These are phyloP conservation scores for Alternaria sp. DNA, from an alignment of 2,329 filamentous ascomycete species.

Conservation along the genomic window DNA sequence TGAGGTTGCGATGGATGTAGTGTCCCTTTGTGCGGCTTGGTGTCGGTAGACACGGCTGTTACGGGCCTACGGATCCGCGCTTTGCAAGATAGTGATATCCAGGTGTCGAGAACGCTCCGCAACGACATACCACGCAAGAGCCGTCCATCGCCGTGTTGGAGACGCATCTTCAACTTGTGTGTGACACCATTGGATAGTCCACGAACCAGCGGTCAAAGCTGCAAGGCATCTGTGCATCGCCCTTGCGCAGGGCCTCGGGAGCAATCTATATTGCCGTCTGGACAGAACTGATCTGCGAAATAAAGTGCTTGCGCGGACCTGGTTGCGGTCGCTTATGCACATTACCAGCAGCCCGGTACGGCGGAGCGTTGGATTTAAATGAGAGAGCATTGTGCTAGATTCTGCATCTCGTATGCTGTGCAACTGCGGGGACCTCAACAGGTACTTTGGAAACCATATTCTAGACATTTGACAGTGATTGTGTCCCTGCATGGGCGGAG, in stretches of 20 bases:
- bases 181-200: conserved; percentile 7
- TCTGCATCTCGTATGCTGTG: conserved; percentile 17
- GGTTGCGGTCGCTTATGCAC: conserved; percentile 16
- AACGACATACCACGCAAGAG: background rate
- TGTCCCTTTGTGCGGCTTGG: conserved; percentile 3
- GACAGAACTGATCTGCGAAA: conserved; percentile 26
- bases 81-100: background rate
- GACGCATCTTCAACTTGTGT: conserved; percentile 4
- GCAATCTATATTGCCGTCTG: conserved; percentile 16
- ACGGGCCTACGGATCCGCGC: background rate
- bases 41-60: conserved; percentile 9
- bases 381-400: conserved; percentile 28
- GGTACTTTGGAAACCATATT: conserved; percentile 15
- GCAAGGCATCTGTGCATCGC: conserved; percentile 21
- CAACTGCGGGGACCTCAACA: conserved; percentile 20
- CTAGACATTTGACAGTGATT: background rate
- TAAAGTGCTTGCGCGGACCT: conserved; percentile 26
- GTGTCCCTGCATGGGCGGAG: conserved; percentile 12
- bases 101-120: background rate
- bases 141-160: background rate
- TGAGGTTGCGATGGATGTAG: background rate
- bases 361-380: conserved; percentile 24
- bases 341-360: conserved; percentile 35
- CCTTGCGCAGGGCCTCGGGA: conserved; percentile 17
- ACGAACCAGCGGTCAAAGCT: conserved; percentile 24